Evolutionary conservation across 768 basidiomycete species (phyloP), one percentile per base, ranked within the genome.

Genomic region (Lentinula guzmanii): DNA sequence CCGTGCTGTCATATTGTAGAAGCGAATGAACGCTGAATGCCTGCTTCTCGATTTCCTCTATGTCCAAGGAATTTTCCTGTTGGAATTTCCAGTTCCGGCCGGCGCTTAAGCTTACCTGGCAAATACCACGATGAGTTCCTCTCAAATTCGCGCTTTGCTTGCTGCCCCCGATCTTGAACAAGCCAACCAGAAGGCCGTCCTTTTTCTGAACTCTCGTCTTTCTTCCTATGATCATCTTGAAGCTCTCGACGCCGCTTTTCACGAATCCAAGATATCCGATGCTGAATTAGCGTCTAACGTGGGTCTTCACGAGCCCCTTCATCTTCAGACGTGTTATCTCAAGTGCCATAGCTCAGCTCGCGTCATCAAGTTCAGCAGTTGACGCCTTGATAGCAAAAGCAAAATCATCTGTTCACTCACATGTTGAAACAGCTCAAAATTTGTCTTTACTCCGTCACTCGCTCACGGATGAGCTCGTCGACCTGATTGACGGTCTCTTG

Each of bases 381-480:
- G 77, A 83, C 52, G 58, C 66, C 1, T 68, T 87, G 15, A 74
- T 90, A 6, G 67, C 74, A 3, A 70, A 79, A 45, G 82, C 87
- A 3, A 82, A 82, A 43, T 64, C 71, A 10, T 70, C 76, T 21
- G 80, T 83, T 1, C 70, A 82, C 57, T 69, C 72, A 24, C 77
- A 87, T 37, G 75, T 91, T 39, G 76, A 80, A 56, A 80, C 84
- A 8, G 90, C 90, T 0, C 87, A 91, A 68, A 85, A 88, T 60
- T 76, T 93, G 43, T 86, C 91, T 1, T 77, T 90, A n/a, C 73
- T 88, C 37, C 81, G 93, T 28, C 90, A 93, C 72, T 83, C 82
- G 1, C 75, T 95, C 18, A 82, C 85, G 15, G 93, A 96, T 68
- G 89, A 94, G 70, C 77, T 95, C 10, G 76, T 85, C 11, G 82